Evolutionary conservation across 495 filamentous ascomycete genomes (phyloP).

Genomic region (Collariella sp.): DNA sequence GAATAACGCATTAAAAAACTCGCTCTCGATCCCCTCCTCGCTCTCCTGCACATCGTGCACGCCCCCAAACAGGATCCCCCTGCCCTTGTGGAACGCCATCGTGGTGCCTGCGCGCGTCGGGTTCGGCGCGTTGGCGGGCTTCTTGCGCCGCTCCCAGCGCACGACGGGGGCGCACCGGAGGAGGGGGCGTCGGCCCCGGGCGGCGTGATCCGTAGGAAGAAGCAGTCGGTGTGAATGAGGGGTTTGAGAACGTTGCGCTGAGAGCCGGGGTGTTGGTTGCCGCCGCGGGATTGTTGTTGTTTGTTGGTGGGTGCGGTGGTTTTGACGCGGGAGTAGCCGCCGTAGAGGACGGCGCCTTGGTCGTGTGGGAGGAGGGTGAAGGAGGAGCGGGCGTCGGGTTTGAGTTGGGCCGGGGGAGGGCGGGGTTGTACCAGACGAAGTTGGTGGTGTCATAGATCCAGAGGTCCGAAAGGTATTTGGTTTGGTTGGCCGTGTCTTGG

Average conservation of each 20-base stretch:
- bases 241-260: conserved; percentile 67
- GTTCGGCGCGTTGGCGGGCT: conserved; percentile 78
- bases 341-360: conserved; percentile 76
- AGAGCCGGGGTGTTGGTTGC: conserved; percentile 44
- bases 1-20: conserved; percentile 85
- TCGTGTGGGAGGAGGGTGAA: conserved; percentile 90
- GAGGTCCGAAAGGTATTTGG: conserved; percentile 72
- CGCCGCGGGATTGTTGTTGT: conserved; percentile 20
- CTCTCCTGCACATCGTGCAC: conserved; percentile 90
- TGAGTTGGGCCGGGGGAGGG: conserved; percentile 65
- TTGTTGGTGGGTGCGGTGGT: conserved; percentile 46
- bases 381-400: conserved; percentile 81
- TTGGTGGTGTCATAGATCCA: conserved; percentile 56
- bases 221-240: conserved; percentile 86
- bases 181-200: conserved; percentile 55
- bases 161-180: conserved; percentile 58
- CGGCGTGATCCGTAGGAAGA: conserved; percentile 76
- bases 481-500: conserved; percentile 88
- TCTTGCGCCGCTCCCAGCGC: conserved; percentile 88
- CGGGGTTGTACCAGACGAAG: conserved; percentile 68
- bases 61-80: conserved; percentile 88
- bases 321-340: conserved; percentile 90
- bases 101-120: conserved; percentile 79
- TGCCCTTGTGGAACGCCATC: conserved; percentile 85
- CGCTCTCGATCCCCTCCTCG: conserved; percentile 91